Percentiles rank a stretch among this genome's conserved stretches.
phyloP scores from a whole-genome alignment of 1,284 basidiomycete species.

The Leccinum ponderosum region DNA sequence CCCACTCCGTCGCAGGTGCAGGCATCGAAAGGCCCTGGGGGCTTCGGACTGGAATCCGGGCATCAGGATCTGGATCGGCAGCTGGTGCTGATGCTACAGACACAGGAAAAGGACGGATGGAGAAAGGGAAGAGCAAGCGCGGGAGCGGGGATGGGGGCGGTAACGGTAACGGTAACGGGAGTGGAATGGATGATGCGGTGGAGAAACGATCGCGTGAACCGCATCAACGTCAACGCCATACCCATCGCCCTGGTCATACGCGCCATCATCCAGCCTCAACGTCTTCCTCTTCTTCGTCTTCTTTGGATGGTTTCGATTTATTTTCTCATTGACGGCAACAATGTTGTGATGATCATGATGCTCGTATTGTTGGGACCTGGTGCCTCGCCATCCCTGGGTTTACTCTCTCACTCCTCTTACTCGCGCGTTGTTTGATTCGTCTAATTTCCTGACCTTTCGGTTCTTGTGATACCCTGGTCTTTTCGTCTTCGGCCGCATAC shows the following conservation, averaged over 20 bases:
- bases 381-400: neutral
- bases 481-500: neutral
- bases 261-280: neutral
- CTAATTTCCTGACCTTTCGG: neutral
- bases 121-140: slow-evolving; percentile 19
- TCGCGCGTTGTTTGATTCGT: neutral
- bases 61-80: neutral
- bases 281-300: slow-evolving; percentile 14
- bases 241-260: neutral
- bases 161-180: no score
- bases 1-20: slow-evolving; percentile 5
- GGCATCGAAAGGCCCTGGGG: neutral
- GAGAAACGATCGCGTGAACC: neutral
- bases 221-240: neutral
- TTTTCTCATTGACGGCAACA: neutral
- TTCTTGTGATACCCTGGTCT: neutral
- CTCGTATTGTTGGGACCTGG: neutral
- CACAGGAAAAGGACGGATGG: slow-evolving; percentile 6
- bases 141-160: neutral
- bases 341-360: neutral
- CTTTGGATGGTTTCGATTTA: neutral
- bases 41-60: neutral
- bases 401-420: neutral
- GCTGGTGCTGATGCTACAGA: neutral
- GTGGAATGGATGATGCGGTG: neutral